These are phyloP conservation scores for Phytopythium cucurbitacearum DNA, from an alignment of 352 stramenopile genomes.

Conservation along the genomic window DNA sequence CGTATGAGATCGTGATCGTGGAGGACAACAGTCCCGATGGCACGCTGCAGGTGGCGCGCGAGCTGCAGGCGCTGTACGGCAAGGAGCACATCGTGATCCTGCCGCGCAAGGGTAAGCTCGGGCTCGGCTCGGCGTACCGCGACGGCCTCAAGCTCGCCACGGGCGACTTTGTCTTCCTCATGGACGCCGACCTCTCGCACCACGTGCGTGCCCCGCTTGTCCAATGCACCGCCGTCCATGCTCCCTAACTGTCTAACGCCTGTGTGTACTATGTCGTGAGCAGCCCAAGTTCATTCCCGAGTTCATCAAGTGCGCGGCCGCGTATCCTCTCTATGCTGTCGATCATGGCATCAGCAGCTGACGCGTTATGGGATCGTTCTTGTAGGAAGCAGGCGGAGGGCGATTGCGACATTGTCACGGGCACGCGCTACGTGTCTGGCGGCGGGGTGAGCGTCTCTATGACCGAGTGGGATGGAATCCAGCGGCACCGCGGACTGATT, in stretches of 20 bases:
- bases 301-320: conserved; percentile 64
- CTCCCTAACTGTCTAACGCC: background rate
- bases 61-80: conserved; percentile 90
- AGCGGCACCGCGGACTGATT: too few relatives aligned
- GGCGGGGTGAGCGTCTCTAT: conserved; percentile 81
- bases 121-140: conserved; percentile 95
- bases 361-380: conserved; percentile 5
- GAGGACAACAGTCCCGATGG: conserved; percentile 97
- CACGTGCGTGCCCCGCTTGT: conserved; percentile 56
- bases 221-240: conserved; percentile 1
- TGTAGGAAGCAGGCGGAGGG: conserved; percentile 62
- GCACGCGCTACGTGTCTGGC: conserved; percentile 91
- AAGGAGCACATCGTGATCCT: conserved; percentile 92
- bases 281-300: conserved; percentile 97
- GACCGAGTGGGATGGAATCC: background rate
- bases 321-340: conserved; percentile 5
- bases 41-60: conserved; percentile 92
- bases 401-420: conserved; percentile 95
- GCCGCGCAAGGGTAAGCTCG: conserved; percentile 93
- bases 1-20: conserved; percentile 97
- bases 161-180: conserved; percentile 95
- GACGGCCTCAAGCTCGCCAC: conserved; percentile 92
- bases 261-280: conserved; percentile 1
- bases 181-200: conserved; percentile 98
- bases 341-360: background rate